Percentiles rank a stretch among this genome's conserved stretches.
Conservation (phyloP, 2,329 filamentous ascomycete genomes). For the Coniochaeta sp. region DNA sequence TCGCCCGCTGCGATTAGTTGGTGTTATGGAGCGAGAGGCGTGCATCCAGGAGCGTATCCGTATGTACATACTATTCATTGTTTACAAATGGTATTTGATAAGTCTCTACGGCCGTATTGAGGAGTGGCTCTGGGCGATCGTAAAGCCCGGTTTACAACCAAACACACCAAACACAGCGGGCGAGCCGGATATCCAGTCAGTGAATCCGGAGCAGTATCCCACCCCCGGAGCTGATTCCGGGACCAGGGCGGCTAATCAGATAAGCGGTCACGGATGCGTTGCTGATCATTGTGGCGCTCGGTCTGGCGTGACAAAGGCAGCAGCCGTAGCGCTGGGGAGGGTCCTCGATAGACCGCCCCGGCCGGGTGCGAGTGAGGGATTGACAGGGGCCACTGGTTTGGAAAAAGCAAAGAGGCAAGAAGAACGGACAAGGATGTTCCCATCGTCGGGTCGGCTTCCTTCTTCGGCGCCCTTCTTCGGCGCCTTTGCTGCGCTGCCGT, state of each 20-base stretch:
- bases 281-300: not conserved
- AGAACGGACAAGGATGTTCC: not conserved
- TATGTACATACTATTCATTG: too few species aligned
- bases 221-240: not conserved
- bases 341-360: too few species aligned
- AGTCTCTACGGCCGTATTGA: not conserved
- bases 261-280: not conserved
- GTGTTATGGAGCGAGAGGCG: not conserved
- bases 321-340: too few species aligned
- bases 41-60: too few species aligned
- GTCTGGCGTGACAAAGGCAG: too few species aligned
- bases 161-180: not conserved
- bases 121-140: not conserved
- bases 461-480: not conserved
- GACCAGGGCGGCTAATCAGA: not conserved
- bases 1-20: not conserved
- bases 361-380: not conserved
- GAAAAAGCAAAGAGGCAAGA: not conserved
- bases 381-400: not conserved
- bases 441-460: not conserved
- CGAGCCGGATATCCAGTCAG: not conserved
- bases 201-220: too few species aligned
- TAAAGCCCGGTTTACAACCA: too few species aligned
- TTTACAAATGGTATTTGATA: not conserved
- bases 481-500: not conserved